Evolutionary conservation across 2,329 filamentous ascomycete species (phyloP), one percentile per base, ranked within the genome.

Genomic region (Dichotomopilus funicola): DNA sequence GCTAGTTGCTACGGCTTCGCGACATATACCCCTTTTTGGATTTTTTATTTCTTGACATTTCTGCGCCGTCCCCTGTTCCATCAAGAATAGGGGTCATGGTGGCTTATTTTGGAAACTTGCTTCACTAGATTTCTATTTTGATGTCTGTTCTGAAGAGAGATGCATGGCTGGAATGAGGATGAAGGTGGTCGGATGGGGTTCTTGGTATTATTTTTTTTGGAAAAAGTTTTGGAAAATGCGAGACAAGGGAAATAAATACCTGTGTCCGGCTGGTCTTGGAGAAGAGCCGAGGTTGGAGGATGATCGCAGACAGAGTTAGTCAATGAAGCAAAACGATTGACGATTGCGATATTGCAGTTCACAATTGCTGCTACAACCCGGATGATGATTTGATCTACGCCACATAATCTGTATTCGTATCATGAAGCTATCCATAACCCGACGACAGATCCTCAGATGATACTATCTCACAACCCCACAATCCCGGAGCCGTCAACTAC

Each of bases 21-120:
- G 55, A 63, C 19, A 27, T 63, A 63, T 63, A 63, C 61, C 61
- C 61, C 56, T 40, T 62, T 56, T 56, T 56, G 43, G 19, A 41
- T 53, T 55, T 53, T 52, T 56, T 33, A 51, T 50, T 55, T 35
- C 9, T 49, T 42, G 8, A 34, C 47, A 36, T 47, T 11, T 6
- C 42, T 50, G n/a, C 51, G 46, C 42, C 51, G 41, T 33, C 44
- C 38, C 38, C 42, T 55, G 49, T 49, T 51, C 37, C 50, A 37
- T 47, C 38, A 44, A 13, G 48, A n/a, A 12, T 42, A 48, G 6
- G 13, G 49, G 35, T 48, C 49, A 37, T 12, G n/a, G 6, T 42
- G 33, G 34, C 10, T n/a, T 47, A 1, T 38, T 53, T 43, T 49
- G 36, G 37, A 41, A 46, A 31, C 34, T 41, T 27, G 10, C 8